Percentiles rank a stretch among this genome's conserved stretches.
Conservation (phyloP, 805 yeast species). For the Tetrapisispora phaffii region DNA sequence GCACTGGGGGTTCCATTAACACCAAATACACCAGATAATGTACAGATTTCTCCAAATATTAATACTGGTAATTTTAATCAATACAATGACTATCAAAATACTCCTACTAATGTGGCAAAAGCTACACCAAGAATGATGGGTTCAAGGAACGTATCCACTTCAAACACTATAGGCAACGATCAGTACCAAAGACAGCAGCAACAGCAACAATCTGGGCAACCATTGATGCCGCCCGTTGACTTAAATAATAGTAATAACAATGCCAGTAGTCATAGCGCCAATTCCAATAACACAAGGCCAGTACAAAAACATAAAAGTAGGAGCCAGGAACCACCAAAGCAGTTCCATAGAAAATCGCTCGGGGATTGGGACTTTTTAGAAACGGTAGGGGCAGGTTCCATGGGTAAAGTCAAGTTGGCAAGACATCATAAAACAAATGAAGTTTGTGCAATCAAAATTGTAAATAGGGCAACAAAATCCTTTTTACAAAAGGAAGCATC, state of each 20-base stretch:
- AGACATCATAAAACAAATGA: conserved; percentile 72
- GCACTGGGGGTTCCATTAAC: background rate
- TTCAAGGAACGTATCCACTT: conserved; percentile 3
- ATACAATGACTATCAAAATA: background rate
- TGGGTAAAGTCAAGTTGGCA: conserved; percentile 97
- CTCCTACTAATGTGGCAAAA: conserved; percentile 21
- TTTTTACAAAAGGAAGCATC: conserved; percentile 63
- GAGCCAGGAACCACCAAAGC: conserved; percentile 14
- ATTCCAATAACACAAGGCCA: background rate
- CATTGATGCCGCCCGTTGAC: conserved; percentile 7
- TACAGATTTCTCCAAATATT: background rate
- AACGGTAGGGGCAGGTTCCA: conserved; percentile 96
- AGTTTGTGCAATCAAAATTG: conserved; percentile 85
- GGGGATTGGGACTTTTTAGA: conserved; percentile 96
- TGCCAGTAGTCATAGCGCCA: background rate
- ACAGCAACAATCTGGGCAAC: conserved; percentile 4
- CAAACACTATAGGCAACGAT: background rate
- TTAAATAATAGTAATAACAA: background rate
- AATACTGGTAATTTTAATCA: background rate
- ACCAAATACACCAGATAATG: background rate
- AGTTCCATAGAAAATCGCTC: conserved; percentile 73
- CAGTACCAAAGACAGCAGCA: conserved; percentile 7
- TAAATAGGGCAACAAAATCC: conserved; percentile 76
- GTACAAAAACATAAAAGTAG: conserved; percentile 2
- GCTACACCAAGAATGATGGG: conserved; percentile 31